Evolutionary conservation across 805 yeast species (phyloP), one percentile per base, ranked within the genome.

Genomic region (Monosporozyma servazzii): DNA sequence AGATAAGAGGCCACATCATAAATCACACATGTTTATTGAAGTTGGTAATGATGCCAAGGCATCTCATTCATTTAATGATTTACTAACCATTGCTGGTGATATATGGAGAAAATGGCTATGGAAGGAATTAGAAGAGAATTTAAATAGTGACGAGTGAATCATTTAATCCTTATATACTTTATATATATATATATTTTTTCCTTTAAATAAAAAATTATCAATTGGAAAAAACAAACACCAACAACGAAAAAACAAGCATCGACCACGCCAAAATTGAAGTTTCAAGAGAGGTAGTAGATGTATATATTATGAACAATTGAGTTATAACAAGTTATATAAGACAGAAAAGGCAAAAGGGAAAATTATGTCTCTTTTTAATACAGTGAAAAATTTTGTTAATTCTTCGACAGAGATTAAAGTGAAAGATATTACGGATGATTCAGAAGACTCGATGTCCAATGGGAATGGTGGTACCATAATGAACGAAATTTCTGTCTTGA

Each of bases 51-150:
- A 71, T 51, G 78, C 78, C 36, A 72, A 71, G 51, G 70, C 74
- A 41, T 58, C 69, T 3, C 78, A 76, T 55, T 88, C 85, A 57
- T 84, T 88, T 64, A 89, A 86, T 61, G 84, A 82, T 56, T 75
- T 88, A 29, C 75, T 87, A 43, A 70, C 72, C 51, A 90, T 84
- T 64, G 90, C 95, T 2, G 95, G 96, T 31, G 95, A 88, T 61
- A 72, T 86, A 43, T 88, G 95, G 95, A 74, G 96, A 56, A 84
- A 81, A 59, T 86, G 91, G 87, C 69, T 86, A 40, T 86, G 80
- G 75, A 68, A 72, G 52, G 86, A 81, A 62, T 70, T 77, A 57
- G 72, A 76, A 58, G 84, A 80, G 40, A 61, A 57, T 48, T 56
- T 58, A 3, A 47, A 50, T 17, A 51, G 49, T 47, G 59, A 58